A percentile compares a stretch with the other conserved stretches of the same genome.
phyloP scores from a whole-genome alignment of 2,329 filamentous ascomycete species.

The Apiospora rasikravindrae region DNA sequence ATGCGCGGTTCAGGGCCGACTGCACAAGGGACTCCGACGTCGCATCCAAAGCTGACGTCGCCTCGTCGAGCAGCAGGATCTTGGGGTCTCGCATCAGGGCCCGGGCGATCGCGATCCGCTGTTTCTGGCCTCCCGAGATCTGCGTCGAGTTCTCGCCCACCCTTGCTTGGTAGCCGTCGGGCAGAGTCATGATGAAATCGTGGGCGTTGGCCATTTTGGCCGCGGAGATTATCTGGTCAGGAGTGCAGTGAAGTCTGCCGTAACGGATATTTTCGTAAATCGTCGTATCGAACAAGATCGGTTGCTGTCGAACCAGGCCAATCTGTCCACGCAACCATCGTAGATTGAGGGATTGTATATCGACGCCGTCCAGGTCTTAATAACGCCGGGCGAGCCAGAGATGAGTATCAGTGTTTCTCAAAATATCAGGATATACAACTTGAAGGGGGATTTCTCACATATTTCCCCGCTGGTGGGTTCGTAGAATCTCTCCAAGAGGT shows the following conservation, averaged over 20 bases:
- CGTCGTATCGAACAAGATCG: constrained; percentile 82
- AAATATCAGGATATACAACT: not conserved
- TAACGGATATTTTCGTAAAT: constrained; percentile 86
- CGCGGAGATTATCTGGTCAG: constrained; percentile 77
- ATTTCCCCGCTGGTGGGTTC: constrained; percentile 75
- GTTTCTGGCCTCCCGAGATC: constrained; percentile 87
- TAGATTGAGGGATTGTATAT: constrained; percentile 79
- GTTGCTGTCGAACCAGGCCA: constrained; percentile 87
- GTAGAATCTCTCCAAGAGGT: constrained; percentile 89
- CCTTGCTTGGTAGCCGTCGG: constrained; percentile 80
- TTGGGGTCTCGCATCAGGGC: constrained; percentile 85
- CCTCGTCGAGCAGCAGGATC: constrained; percentile 81
- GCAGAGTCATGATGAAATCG: constrained; percentile 82
- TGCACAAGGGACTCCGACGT: constrained; percentile 79
- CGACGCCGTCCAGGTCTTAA: constrained; percentile 69
- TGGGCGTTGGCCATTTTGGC: constrained; percentile 89
- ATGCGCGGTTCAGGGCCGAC: constrained; percentile 75
- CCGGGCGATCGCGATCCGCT: constrained; percentile 88
- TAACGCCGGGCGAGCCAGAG: not conserved
- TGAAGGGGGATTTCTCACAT: not conserved
- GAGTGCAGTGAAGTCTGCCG: constrained; percentile 79
- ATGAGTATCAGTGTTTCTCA: not conserved
- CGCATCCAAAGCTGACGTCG: constrained; percentile 74
- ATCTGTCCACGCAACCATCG: constrained; percentile 89
- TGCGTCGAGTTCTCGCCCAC: constrained; percentile 84